These are phyloP conservation scores for Stephania yunnanensis DNA, from an alignment of 164 flowering plant species.

Conservation along the genomic window DNA sequence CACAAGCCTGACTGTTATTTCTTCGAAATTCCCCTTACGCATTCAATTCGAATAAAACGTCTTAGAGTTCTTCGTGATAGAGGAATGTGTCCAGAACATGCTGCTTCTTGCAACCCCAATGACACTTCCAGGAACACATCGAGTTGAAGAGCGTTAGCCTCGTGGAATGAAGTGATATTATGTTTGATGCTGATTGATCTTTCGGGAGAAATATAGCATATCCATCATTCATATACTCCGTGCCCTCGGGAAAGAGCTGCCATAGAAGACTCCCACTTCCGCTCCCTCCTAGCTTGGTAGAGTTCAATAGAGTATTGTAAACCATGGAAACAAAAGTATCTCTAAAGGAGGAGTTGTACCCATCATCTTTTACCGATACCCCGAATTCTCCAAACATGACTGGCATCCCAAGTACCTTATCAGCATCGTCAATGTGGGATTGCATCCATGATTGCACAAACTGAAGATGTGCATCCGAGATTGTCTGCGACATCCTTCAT, in stretches of 20 bases:
- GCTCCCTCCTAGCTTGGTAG: constrained; percentile 72
- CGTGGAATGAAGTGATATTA: constrained; percentile 68
- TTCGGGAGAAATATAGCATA: constrained; percentile 72
- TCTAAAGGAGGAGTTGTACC: constrained; percentile 61
- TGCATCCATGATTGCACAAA: constrained; percentile 82
- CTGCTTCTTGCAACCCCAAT: constrained; percentile 81
- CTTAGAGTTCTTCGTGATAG: constrained; percentile 39
- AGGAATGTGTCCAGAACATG: constrained; percentile 30
- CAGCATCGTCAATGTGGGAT: constrained; percentile 84
- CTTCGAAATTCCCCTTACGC: not conserved
- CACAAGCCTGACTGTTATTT: not conserved
- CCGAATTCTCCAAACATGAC: constrained; percentile 82
- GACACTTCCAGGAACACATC: constrained; percentile 52
- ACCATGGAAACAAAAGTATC: constrained; percentile 53
- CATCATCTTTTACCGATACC: constrained; percentile 61
- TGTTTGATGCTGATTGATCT: constrained; percentile 51
- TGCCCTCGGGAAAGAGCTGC: constrained; percentile 90
- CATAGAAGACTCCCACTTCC: constrained; percentile 82
- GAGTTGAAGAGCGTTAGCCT: constrained; percentile 63
- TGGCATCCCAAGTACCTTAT: constrained; percentile 76
- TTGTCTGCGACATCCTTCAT: constrained; percentile 69
- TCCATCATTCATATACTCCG: constrained; percentile 94
- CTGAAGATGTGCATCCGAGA: constrained; percentile 48
- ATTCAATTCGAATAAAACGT: not conserved
- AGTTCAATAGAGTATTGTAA: constrained; percentile 48